Percentiles rank a stretch among this genome's conserved stretches.
phyloP scores from a whole-genome alignment of 257 asterid genomes.

The Nyctanthes arbortristis region DNA sequence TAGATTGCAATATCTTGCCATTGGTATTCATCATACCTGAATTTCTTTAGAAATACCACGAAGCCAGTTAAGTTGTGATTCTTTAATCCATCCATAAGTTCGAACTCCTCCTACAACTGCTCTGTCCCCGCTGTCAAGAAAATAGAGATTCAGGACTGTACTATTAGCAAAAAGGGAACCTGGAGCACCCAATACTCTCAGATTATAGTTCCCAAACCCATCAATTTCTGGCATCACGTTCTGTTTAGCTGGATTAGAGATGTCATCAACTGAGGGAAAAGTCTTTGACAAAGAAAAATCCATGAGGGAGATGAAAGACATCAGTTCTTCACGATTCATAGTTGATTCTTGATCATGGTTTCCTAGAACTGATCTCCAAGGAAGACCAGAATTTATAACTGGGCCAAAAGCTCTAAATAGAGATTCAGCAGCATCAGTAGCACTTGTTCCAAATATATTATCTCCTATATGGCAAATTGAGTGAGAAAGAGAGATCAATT shows the following conservation, averaged over 20 bases:
- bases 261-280: conserved; percentile 56
- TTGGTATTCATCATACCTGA: conserved; percentile 46
- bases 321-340: conserved; percentile 84
- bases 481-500: conserved; percentile 15
- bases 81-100: conserved; percentile 91
- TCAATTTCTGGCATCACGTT: conserved; percentile 40
- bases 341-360: conserved; percentile 98
- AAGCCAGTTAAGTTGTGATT: conserved; percentile 91
- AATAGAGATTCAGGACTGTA: conserved; percentile 72
- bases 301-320: conserved; percentile 91
- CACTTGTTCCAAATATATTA: conserved; percentile 84
- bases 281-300: conserved; percentile 83
- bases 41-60: conserved; percentile 44
- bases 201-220: conserved; percentile 87
- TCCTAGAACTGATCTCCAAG: conserved; percentile 96
- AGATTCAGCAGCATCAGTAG: conserved; percentile 94
- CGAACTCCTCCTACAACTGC: conserved; percentile 65
- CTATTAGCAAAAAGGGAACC: conserved; percentile 68
- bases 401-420: conserved; percentile 70
- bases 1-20: not conserved
- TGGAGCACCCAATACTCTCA: conserved; percentile 72
- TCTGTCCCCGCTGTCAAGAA: conserved; percentile 94
- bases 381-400: conserved; percentile 62
- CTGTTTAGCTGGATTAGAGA: conserved; percentile 27
- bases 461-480: conserved; percentile 58